Percentiles rank a stretch among this genome's conserved stretches.
These are phyloP conservation scores for Hirsutella minnesotensis DNA, from an alignment of 2,329 filamentous ascomycete genomes.

Conservation along the genomic window DNA sequence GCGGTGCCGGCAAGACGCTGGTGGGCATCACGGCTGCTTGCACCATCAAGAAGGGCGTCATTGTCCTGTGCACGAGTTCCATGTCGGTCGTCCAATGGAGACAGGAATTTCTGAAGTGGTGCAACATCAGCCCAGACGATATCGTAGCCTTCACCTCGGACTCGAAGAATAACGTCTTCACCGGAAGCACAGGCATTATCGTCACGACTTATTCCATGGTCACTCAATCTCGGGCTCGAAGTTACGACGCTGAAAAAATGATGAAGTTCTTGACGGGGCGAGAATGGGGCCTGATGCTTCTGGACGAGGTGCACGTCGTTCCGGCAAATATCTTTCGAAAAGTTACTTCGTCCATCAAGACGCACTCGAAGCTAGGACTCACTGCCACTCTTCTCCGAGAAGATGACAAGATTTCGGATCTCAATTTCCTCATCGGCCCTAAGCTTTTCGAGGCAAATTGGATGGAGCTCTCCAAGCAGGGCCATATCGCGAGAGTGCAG, in stretches of 20 bases:
- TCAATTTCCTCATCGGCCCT: slow-evolving; percentile 94
- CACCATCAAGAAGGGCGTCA: slow-evolving; percentile 92
- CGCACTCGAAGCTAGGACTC: slow-evolving; percentile 87
- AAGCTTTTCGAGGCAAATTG: slow-evolving; percentile 98
- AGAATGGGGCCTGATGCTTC: slow-evolving; percentile 95
- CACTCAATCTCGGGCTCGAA: slow-evolving; percentile 76
- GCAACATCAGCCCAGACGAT: slow-evolving; percentile 83
- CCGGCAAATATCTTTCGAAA: slow-evolving; percentile 93
- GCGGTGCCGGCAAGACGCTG: slow-evolving; percentile 91
- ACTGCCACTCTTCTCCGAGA: slow-evolving; percentile 91
- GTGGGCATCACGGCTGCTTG: slow-evolving; percentile 98
- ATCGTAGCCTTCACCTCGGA: slow-evolving; percentile 93
- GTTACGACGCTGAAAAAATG: slow-evolving; percentile 91
- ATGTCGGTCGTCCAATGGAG: slow-evolving; percentile 98
- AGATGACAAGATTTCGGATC: slow-evolving; percentile 94
- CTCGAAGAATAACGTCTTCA: slow-evolving; percentile 69
- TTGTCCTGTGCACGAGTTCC: slow-evolving; percentile 89
- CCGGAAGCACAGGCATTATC: slow-evolving; percentile 85
- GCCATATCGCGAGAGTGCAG: slow-evolving; percentile 92
- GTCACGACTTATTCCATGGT: slow-evolving; percentile 99
- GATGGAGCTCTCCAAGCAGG: slow-evolving; percentile 96
- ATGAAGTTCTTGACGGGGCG: slow-evolving; percentile 84
- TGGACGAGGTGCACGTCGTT: slow-evolving; percentile 97
- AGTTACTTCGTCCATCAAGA: slow-evolving; percentile 85
- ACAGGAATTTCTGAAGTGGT: slow-evolving; percentile 96